These are phyloP conservation scores for Cylindrotheca fusiformis DNA, from an alignment of 108 stramenopile genomes.

Conservation along the genomic window DNA sequence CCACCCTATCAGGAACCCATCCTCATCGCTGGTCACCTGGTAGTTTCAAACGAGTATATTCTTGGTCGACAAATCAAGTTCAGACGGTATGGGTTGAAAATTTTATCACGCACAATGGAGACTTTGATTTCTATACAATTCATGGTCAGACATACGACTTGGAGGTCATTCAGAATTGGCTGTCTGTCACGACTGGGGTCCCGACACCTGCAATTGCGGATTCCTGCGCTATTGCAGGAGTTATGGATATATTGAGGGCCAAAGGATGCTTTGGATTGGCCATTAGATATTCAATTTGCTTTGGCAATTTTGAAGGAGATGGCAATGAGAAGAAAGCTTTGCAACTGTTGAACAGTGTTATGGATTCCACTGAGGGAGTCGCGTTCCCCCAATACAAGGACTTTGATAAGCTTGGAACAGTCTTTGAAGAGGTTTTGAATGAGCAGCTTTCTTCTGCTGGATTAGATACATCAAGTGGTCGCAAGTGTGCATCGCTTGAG, in stretches of 20 bases:
- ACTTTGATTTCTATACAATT: constrained; percentile 78
- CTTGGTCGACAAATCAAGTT: constrained; percentile 1
- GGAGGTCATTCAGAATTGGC: constrained; percentile 66
- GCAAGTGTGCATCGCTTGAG: neutral
- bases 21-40: constrained; percentile 72
- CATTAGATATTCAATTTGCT: constrained; percentile 60
- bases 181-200: constrained; percentile 39
- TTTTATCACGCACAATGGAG: constrained; percentile 85
- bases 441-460: neutral
- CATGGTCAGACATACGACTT: constrained; percentile 64
- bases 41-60: constrained; percentile 24
- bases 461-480: neutral
- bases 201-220: constrained; percentile 65
- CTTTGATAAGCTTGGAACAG: constrained; percentile 56
- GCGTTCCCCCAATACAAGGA: constrained; percentile 45
- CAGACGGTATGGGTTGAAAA: constrained; percentile 43
- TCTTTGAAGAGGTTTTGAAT: constrained; percentile 47
- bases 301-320: constrained; percentile 18
- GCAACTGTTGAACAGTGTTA: constrained; percentile 30
- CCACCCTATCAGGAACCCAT: constrained; percentile 79
- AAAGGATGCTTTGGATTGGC: constrained; percentile 74
- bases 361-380: constrained; percentile 13
- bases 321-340: neutral
- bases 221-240: constrained; percentile 68
- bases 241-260: constrained; percentile 63